phyloP scores from a whole-genome alignment of 2,329 filamentous ascomycete species.

The Fusarium transvaalense region DNA sequence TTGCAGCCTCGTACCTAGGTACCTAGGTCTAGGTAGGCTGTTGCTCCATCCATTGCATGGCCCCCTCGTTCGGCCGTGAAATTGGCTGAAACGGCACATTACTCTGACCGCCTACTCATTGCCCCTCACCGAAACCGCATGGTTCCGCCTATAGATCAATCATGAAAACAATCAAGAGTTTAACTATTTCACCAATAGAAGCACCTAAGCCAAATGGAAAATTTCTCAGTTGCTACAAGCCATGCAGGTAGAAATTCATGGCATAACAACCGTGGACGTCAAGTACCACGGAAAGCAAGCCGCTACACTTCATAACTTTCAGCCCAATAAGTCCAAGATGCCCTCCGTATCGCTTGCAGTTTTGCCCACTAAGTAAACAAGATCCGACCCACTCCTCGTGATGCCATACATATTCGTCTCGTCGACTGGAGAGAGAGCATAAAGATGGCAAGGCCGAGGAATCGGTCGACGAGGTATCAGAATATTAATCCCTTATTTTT shows the following conservation, averaged over 20 bases:
- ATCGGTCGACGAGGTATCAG: slow-evolving; percentile 46
- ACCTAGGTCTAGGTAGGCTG: too few relatives aligned
- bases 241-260: slow-evolving; percentile 35
- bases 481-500: slow-evolving; percentile 73
- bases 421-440: slow-evolving; percentile 30
- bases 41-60: slow-evolving; percentile 3
- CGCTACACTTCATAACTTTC: slow-evolving; percentile 46
- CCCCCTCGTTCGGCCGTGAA: neutral
- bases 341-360: slow-evolving; percentile 50
- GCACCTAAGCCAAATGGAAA: slow-evolving; percentile 26
- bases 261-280: slow-evolving; percentile 40
- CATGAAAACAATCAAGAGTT: slow-evolving; percentile 15
- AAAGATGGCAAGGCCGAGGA: slow-evolving; percentile 33
- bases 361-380: slow-evolving; percentile 49
- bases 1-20: neutral
- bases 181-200: slow-evolving; percentile 12
- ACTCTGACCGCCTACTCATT: slow-evolving; percentile 36
- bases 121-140: slow-evolving; percentile 29
- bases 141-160: slow-evolving; percentile 8
- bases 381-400: slow-evolving; percentile 38
- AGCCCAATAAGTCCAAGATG: slow-evolving; percentile 45
- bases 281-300: slow-evolving; percentile 46
- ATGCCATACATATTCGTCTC: slow-evolving; percentile 37
- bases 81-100: slow-evolving; percentile 23
- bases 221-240: slow-evolving; percentile 45